These are phyloP conservation scores for Lepidium africanum DNA, from an alignment of 345 rosid species.

Conservation along the genomic window DNA sequence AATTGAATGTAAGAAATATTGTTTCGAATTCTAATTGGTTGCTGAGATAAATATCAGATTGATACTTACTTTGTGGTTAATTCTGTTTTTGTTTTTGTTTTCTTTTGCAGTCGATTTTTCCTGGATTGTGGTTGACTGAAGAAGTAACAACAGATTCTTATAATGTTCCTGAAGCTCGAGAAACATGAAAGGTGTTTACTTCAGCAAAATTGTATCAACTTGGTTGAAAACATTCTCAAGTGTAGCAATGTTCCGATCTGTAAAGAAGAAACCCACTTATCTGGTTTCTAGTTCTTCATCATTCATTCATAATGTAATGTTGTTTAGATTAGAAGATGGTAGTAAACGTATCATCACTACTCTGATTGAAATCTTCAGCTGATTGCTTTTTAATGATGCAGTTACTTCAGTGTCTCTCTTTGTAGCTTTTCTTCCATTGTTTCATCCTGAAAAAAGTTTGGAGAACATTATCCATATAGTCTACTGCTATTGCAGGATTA, in stretches of 20 bases:
- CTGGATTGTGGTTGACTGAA: slow-evolving; percentile 23
- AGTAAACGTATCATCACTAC: slow-evolving; percentile 1
- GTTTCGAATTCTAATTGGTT: not conserved
- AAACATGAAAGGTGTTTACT: slow-evolving; percentile 9
- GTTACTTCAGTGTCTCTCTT: slow-evolving; percentile 3
- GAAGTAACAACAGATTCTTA: slow-evolving; percentile 15
- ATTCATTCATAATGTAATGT: not conserved
- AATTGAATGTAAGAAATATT: slow-evolving; percentile 18
- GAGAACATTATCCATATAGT: not conserved
- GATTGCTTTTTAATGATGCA: not conserved
- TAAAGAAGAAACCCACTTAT: not conserved
- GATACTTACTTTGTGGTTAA: not conserved
- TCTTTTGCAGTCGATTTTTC: slow-evolving; percentile 15
- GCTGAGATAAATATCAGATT: not conserved
- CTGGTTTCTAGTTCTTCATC: not conserved
- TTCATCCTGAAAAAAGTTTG: not conserved
- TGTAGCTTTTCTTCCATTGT: not conserved
- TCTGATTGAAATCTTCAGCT: slow-evolving; percentile 13
- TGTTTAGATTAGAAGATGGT: slow-evolving; percentile 1
- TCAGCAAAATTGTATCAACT: slow-evolving; percentile 1
- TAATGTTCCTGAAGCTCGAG: slow-evolving; percentile 5
- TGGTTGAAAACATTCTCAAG: slow-evolving; percentile 11
- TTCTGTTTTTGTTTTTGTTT: not conserved
- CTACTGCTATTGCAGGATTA: not conserved
- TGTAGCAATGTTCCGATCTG: not conserved